Base-by-base conservation (phyloP, 164 flowering plant genomes). In the Saururus chinensis region DNA sequence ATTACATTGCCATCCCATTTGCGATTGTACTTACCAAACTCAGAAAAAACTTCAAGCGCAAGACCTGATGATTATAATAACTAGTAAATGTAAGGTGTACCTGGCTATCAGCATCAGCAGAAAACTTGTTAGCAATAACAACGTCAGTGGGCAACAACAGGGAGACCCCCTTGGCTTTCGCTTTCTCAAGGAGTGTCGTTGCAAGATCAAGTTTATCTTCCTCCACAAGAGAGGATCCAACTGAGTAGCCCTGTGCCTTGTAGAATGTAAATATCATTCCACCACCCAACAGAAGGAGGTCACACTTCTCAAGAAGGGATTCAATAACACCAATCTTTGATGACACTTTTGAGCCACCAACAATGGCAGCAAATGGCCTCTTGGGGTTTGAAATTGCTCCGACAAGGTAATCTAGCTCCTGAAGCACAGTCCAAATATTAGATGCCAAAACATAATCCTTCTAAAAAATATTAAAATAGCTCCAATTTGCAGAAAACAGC, bases 211-310 rank as follows among this genome's bases (percentile, higher is more conserved):
- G 79, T 75, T 83, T 87, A 69, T 87, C 95, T 66, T 83, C 95
- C 74, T 87, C 95, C 16, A 84, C 88, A 52, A 87, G 76, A 52
- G 95, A 87, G 26, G 90, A 78, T 64, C 90, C 95, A 4, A 87
- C 90, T 24, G 90, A 76, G 23, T 77, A 69, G 41, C 95, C 95
- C 66, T 83, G 90, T 48, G 95, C 95, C 76, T 87, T 87, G 80
- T 81, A 84, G 72, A 87, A 87, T 56, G 95, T 85, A 77, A 81
- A 87, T 70, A 83, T 83, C 89, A 87, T 84, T 56, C 93, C 93
- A 60, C 93, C 93, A 68, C 93, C 93, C 24, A 87, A 62, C 21
- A 87, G 80, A 25, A 87, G 80, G 66, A 80, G 79, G 62, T 87
- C 95, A 72, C 79, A 75, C 74, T 85, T 87, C 57, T 78, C 95